Evolutionary conservation across 768 basidiomycete species (phyloP), one percentile per base, ranked within the genome.

Genomic region (Hericium coralloides): DNA sequence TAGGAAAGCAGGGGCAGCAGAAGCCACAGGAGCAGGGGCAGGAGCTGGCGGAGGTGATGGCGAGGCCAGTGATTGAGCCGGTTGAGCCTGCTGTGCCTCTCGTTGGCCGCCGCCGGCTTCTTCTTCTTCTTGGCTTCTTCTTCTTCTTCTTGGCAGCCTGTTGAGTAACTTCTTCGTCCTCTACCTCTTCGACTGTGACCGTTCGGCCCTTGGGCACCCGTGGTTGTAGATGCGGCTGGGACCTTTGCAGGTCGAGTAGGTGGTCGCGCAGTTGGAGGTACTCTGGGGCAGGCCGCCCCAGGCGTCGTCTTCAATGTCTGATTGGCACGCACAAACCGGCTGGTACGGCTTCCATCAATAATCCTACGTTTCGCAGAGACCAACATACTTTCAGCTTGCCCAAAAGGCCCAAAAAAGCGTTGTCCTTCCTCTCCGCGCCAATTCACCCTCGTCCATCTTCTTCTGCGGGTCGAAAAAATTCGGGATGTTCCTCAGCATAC

Each of bases 111-210:
- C 18, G 71, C 55, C 8, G 73, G 58, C 55, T 71, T 70, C 61
- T 79, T 79, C 68, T 85, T 88, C 67, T 88, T 90, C 74, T 85
- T 89, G 78, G 71, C 63, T 87, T 88, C 70, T 85, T 86, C 68
- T 85, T 87, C 68, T 87, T 89, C 74, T 89, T 88, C 49, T 73
- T 65, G 2, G 75, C 70, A 1, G 68, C 50, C 2, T 72, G 63
- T 0, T 64, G 55, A 1, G 68, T 70, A 4, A 77, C 78, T 37
- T 81, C 85, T 65, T 86, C 87, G 51, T 89, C 89, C 52, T 87
- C 85, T 0, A 81, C 84, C 43, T 91, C 87, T 63, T 89, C 88
- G 9, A 86, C 76, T 0, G 84, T 86, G 14, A 79, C 74, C 64
- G 73, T 76, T 52, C 70, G 71, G 59, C 69, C 74, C 62, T 67